Evolutionary conservation across 176 grass and related monocot species (phyloP), one percentile per base, ranked within the genome.

Genomic region (Hyparrhenia diplandra): DNA sequence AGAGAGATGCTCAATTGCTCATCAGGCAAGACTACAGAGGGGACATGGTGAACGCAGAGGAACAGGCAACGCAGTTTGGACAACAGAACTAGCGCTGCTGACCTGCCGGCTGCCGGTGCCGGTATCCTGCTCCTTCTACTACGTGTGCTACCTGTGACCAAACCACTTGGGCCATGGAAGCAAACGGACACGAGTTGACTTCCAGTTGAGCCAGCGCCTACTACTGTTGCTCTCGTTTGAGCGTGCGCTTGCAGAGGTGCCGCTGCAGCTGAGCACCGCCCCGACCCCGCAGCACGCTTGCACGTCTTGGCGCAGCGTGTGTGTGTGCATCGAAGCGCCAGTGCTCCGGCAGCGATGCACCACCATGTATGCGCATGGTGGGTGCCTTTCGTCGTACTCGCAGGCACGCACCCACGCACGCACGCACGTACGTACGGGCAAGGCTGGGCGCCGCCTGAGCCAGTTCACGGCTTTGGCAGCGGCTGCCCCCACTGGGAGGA

Each of bases 401-500:
- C 54, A 0, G 10, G 27, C 58, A 67, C 52, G 41, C 23, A 61
- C 55, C 27, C 34, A 73, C 69, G 60, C 9, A 42, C 32, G 29
- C 17, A 18, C 13, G 32, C 0, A 75, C 27, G 68, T n/a, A 1
- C 13, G 32, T 11, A 13, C 81, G 21, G 41, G 58, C 43, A 24
- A 0, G 8, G 58, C 11, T 27, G 57, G 23, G 11, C n/a, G 36
- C 6, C 58, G 10, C 6, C 51, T 54, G n/a, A n/a, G 49, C 46
- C 14, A 23, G 35, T 8, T 18, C 23, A 21, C 42, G 42, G 42
- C 43, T 36, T 67, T 23, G 66, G 66, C 21, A 11, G 18, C 73
- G 2, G 77, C 28, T 85, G n/a, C n/a, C 82, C 77, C 82, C 76
- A 28, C 52, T 6, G 18, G 10, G 10, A 80, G 82, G 84, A 85